Base-by-base conservation (phyloP, 2,329 filamentous ascomycete genomes). In the Scedosporium dehoogii region DNA sequence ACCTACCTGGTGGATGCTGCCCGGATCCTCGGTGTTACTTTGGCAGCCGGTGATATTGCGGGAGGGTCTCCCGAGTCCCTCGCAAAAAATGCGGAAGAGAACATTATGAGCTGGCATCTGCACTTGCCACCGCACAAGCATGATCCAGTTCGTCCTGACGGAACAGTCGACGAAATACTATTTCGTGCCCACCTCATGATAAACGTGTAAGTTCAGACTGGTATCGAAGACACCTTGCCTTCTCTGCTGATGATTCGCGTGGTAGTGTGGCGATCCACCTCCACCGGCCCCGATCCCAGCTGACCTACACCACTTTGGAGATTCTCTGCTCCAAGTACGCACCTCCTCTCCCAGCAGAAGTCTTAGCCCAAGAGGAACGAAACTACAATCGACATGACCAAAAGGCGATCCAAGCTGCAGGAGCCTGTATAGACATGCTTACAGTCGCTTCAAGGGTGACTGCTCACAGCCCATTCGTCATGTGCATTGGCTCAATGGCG, bases 161-260 rank as follows among this genome's bases (percentile, higher is more conserved):
- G 90, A 38, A 81, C 85, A 60, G 79, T 93, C 9, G 92, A 97
- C 71, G 90, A 96, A 74, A 88, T 96, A 82, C 86, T 96, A 73
- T 96, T 96, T 75, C 91, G 96, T 72, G 92, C 90, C 0, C 88
- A 90, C 65, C 93, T 96, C 85, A 90, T 96, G 69, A 81, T 77
- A 41, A 76, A 84, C 65, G 81, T 81, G 78, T 81, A 72, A 69
- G 78, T 73, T 2, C 9, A 18, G 10, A 3, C 3, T 41, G 3
- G 25, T 25, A 55, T 33, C 5, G 7, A 7, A 33, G 29, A 33
- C 29, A 4, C 27, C 29, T 7, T 33, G 29, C 5, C 23, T 7
- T 27, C 55, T 3, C 48, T 60, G 56, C 14, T 14, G n/a, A 21
- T 53, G 18, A 51, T 59, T 38, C 60, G 57, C 3, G 18, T 3